Percentiles rank a stretch among this genome's conserved stretches.
phyloP scores from a whole-genome alignment of 495 filamentous ascomycete species.

The Durotheca rogersii region DNA sequence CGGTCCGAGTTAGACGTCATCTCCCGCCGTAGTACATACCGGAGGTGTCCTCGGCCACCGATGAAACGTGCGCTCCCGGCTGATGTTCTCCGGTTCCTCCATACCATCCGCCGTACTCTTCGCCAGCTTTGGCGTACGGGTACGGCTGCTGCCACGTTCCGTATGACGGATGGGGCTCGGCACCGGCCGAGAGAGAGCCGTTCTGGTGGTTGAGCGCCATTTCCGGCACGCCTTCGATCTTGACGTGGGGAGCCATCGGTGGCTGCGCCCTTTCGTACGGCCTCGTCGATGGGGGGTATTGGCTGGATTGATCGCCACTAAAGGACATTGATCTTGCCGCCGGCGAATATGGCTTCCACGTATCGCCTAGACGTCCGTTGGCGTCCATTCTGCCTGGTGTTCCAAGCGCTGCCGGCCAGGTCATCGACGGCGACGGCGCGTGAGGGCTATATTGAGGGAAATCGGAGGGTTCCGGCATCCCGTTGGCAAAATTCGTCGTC shows the following conservation, averaged over 20 bases:
- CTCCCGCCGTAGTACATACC: conserved; percentile 37
- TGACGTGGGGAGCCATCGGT: conserved; percentile 34
- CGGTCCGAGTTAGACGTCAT: conserved; percentile 7
- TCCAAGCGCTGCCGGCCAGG: conserved; percentile 40
- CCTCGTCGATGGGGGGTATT: conserved; percentile 21
- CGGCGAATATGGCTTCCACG: conserved; percentile 44
- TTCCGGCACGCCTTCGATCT: conserved; percentile 40
- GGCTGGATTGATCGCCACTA: conserved; percentile 36
- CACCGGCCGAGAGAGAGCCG: conserved; percentile 44
- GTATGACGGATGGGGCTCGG: conserved; percentile 43
- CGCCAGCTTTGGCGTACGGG: conserved; percentile 40
- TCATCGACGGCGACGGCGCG: conserved; percentile 37
- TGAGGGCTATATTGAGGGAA: conserved; percentile 46
- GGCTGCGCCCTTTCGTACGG: conserved; percentile 43
- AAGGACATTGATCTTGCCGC: conserved; percentile 48
- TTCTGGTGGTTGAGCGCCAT: conserved; percentile 33
- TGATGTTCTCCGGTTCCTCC: conserved; percentile 38
- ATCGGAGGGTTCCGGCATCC: conserved; percentile 43
- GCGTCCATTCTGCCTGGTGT: conserved; percentile 14
- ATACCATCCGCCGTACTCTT: conserved; percentile 46
- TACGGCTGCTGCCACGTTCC: conserved; percentile 48
- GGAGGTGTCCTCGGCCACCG: conserved; percentile 31
- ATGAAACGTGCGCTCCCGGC: conserved; percentile 28
- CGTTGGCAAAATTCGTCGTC: conserved; percentile 42
- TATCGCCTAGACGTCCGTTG: conserved; percentile 18